A percentile compares a stretch with the other conserved stretches of the same genome.
Evolutionary conservation across 176 grass and related monocot genomes (phyloP).

Genomic region (Canna indica): DNA sequence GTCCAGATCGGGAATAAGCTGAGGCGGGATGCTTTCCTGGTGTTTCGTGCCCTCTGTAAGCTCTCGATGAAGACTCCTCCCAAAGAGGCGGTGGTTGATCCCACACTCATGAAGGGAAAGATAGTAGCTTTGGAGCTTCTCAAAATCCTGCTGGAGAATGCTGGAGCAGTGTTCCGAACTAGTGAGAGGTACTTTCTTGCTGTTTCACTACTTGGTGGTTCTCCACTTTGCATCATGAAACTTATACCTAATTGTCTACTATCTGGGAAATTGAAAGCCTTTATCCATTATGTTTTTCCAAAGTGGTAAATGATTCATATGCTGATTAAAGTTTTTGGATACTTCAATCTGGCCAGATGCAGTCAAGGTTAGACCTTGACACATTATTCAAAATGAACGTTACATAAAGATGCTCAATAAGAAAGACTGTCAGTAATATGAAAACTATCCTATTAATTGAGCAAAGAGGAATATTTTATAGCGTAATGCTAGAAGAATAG

Average conservation of each 20-base stretch:
- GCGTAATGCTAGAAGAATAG: too few species aligned
- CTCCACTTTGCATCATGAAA: background rate
- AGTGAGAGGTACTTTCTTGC: slow-evolving; percentile 64
- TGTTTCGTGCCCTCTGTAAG: slow-evolving; percentile 93
- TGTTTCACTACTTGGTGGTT: background rate
- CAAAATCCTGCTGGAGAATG: slow-evolving; percentile 98
- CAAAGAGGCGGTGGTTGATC: slow-evolving; percentile 78
- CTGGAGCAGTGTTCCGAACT: slow-evolving; percentile 90
- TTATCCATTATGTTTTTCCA: background rate
- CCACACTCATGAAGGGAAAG: slow-evolving; percentile 77
- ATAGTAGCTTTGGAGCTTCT: slow-evolving; percentile 92
- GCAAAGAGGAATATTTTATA: too few species aligned
- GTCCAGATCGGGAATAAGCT: slow-evolving; percentile 92
- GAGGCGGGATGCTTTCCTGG: slow-evolving; percentile 82
- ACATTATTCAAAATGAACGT: too few species aligned
- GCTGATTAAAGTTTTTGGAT: too few species aligned
- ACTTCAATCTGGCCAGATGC: too few species aligned
- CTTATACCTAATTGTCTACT: background rate
- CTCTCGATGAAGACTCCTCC: slow-evolving; percentile 97
- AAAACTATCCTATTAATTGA: too few species aligned
- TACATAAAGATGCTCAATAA: too few species aligned
- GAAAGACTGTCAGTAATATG: too few species aligned
- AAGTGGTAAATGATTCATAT: too few species aligned
- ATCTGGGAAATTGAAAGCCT: background rate
- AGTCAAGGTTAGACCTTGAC: too few species aligned